These are phyloP conservation scores for Globisporangium mamillatum DNA, from an alignment of 352 stramenopile species.

Conservation along the genomic window DNA sequence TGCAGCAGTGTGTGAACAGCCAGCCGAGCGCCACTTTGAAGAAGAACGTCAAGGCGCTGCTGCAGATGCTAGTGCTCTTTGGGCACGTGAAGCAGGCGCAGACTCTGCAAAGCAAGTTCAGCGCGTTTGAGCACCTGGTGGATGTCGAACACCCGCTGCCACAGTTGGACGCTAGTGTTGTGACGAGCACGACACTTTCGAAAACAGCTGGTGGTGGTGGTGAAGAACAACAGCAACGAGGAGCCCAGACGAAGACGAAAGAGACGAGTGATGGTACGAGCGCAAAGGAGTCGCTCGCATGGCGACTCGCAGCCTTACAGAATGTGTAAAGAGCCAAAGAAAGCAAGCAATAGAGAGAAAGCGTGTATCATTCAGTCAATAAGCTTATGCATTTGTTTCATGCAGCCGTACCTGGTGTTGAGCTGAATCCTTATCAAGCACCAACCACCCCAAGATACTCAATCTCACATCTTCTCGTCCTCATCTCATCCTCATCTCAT, in stretches of 20 bases:
- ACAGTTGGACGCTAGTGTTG: neutral
- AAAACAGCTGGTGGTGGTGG: constrained; percentile 1
- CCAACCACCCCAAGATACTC: neutral
- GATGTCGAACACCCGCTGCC: constrained; percentile 21
- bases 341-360: neutral
- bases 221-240: neutral
- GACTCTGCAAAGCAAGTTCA: constrained; percentile 40
- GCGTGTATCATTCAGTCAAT: neutral
- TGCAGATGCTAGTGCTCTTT: constrained; percentile 60
- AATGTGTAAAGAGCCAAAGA: neutral
- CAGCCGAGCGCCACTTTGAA: constrained; percentile 36
- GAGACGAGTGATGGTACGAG: neutral
- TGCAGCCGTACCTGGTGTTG: neutral
- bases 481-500: neutral
- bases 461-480: neutral
- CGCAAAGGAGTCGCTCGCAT: neutral
- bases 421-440: neutral
- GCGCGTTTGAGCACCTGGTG: constrained; percentile 37
- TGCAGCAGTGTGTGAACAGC: constrained; percentile 38
- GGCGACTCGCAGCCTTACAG: constrained; percentile 14
- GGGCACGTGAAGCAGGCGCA: constrained; percentile 35
- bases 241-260: neutral
- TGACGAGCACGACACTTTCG: neutral
- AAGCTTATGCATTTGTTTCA: neutral
- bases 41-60: constrained; percentile 33